These are phyloP conservation scores for Nitzschia sp. DNA, from an alignment of 108 stramenopile genomes.

Conservation along the genomic window DNA sequence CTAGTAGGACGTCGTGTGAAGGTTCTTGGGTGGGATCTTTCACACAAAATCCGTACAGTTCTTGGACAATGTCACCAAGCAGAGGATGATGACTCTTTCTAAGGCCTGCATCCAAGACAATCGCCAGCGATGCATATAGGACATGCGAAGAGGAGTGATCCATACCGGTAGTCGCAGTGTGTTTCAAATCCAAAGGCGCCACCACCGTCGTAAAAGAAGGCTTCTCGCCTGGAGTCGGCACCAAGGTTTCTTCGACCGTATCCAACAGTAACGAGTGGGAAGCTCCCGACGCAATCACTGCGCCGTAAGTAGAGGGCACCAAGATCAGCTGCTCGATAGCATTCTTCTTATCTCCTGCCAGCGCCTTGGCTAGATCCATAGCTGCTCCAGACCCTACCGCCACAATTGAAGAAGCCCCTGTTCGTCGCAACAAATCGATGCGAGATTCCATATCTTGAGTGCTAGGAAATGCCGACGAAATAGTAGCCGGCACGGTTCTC, in stretches of 20 bases:
- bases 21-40: neutral
- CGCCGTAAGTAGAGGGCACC: slow-evolving; percentile 60
- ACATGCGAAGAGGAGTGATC: neutral
- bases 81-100: slow-evolving; percentile 15
- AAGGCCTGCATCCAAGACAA: slow-evolving; percentile 23
- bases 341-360: slow-evolving; percentile 14
- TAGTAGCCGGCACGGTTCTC: slow-evolving; percentile 24
- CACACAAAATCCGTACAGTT: neutral
- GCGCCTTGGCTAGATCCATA: slow-evolving; percentile 75
- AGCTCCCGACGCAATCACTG: slow-evolving; percentile 53
- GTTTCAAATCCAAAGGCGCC: slow-evolving; percentile 41
- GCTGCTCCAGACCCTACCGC: slow-evolving; percentile 72
- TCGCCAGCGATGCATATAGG: slow-evolving; percentile 35
- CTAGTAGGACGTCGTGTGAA: neutral
- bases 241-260: slow-evolving; percentile 61
- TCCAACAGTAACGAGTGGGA: slow-evolving; percentile 56
- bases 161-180: slow-evolving; percentile 14
- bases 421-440: slow-evolving; percentile 37
- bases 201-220: slow-evolving; percentile 20
- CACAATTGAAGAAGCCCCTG: slow-evolving; percentile 47
- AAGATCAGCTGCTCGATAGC: slow-evolving; percentile 40
- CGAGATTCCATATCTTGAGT: slow-evolving; percentile 10
- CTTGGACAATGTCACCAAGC: neutral
- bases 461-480: slow-evolving; percentile 35
- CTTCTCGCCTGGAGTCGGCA: slow-evolving; percentile 31